phyloP scores from a whole-genome alignment of 1,284 basidiomycete genomes.

The Boletellus deceptivus region DNA sequence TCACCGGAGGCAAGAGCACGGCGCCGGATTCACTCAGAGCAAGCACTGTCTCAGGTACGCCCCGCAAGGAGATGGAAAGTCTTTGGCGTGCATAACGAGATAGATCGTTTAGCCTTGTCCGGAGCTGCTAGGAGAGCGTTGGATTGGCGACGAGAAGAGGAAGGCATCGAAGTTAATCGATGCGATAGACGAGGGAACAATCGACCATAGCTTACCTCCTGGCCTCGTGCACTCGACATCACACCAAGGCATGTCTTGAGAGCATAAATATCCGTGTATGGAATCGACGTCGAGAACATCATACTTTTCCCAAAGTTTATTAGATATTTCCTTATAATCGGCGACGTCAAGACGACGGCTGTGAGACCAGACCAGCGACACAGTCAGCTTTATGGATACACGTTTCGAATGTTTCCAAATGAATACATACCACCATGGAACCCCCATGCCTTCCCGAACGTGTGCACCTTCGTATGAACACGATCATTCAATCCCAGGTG shows the following conservation, averaged over 20 bases:
- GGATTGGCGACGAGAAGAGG: not conserved
- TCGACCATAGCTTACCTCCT: slow-evolving; percentile 25
- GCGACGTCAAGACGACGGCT: slow-evolving; percentile 53
- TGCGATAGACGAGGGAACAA: not conserved
- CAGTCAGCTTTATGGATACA: not conserved
- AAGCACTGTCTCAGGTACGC: slow-evolving; percentile 13
- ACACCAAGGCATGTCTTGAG: slow-evolving; percentile 33
- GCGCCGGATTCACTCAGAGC: not conserved
- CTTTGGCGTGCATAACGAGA: slow-evolving; percentile 15
- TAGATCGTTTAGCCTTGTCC: slow-evolving; percentile 6
- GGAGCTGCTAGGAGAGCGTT: slow-evolving; percentile 12
- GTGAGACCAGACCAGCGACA: not conserved
- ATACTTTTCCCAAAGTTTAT: slow-evolving; percentile 62
- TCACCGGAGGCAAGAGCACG: not conserved
- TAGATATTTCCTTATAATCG: slow-evolving; percentile 48
- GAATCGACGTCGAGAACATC: slow-evolving; percentile 52
- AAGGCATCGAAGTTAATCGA: not conserved
- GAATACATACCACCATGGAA: slow-evolving; percentile 66
- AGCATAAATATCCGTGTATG: slow-evolving; percentile 46
- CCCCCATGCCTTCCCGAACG: slow-evolving; percentile 57
- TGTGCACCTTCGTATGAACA: slow-evolving; percentile 45
- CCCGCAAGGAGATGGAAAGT: slow-evolving; percentile 5
- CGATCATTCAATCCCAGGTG: slow-evolving; percentile 36
- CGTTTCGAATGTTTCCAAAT: slow-evolving; percentile 1
- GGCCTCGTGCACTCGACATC: slow-evolving; percentile 13